Percentiles rank a stretch among this genome's conserved stretches.
phyloP scores from a whole-genome alignment of 441 rosid genomes.

The Pelargonium australe region DNA sequence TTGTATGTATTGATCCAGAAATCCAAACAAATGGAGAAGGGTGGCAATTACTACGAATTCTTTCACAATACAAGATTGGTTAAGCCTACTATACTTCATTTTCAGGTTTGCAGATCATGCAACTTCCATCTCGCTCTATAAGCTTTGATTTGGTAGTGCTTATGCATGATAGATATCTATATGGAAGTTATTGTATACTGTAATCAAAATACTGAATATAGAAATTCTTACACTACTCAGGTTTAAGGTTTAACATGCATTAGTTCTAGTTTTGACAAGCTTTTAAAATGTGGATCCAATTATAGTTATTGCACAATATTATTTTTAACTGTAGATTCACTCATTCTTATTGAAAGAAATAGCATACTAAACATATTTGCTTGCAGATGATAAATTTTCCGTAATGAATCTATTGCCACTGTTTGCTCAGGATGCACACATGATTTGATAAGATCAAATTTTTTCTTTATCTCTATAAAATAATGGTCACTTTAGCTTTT shows the following conservation, averaged over 20 bases:
- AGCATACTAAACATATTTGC: not conserved
- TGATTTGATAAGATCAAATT: not conserved
- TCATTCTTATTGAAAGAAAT: not conserved
- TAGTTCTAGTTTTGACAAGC: not conserved
- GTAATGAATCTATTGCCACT: not conserved
- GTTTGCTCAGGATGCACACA: too few relatives aligned
- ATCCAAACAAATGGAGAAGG: conserved; percentile 28
- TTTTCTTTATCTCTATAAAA: not conserved
- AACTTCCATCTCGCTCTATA: not conserved
- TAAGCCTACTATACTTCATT: conserved; percentile 42
- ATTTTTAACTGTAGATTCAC: not conserved
- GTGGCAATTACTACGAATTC: conserved; percentile 35
- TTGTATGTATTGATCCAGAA: conserved; percentile 20
- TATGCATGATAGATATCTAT: not conserved
- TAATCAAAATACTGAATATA: not conserved
- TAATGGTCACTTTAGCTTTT: not conserved
- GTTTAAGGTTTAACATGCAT: not conserved
- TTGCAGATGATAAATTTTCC: not conserved
- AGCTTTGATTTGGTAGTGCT: not conserved
- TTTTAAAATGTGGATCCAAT: not conserved
- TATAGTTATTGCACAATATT: not conserved
- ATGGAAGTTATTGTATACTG: not conserved
- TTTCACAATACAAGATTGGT: conserved; percentile 35
- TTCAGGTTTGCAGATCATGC: conserved; percentile 26
- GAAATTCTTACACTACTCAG: not conserved